Conservation (phyloP, 768 basidiomycete genomes). For the Lentinula edodes region DNA sequence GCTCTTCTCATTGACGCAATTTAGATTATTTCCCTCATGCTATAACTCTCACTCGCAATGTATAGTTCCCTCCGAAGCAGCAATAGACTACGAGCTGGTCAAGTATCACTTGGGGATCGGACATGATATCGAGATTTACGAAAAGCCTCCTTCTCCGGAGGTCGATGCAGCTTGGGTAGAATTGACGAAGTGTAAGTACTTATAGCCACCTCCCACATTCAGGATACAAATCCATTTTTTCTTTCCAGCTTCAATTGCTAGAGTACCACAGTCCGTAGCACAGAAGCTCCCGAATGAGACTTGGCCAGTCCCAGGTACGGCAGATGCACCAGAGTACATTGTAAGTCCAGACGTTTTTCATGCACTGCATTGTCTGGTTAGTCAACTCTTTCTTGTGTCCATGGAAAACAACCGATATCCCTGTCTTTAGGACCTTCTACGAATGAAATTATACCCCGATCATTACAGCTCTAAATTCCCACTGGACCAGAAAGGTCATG, state of each 20-base stretch:
- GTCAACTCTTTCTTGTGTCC: not conserved
- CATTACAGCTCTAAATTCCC: slow-evolving; percentile 8
- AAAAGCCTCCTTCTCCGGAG: slow-evolving; percentile 9
- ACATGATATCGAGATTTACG: slow-evolving; percentile 12
- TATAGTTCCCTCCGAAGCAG: slow-evolving; percentile 12
- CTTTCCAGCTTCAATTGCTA: slow-evolving; percentile 1
- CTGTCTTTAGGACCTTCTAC: slow-evolving; percentile 9
- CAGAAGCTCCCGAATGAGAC: slow-evolving; percentile 12
- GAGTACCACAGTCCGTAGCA: slow-evolving; percentile 11
- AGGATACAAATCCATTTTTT: too few species aligned
- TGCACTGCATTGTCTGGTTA: slow-evolving; percentile 17
- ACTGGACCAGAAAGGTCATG: slow-evolving; percentile 1
- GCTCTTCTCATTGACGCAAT: not conserved
- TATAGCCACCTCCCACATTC: slow-evolving; percentile 4
- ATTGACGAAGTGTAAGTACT: slow-evolving; percentile 11
- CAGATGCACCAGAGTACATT: slow-evolving; percentile 13
- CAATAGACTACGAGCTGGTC: slow-evolving; percentile 9
- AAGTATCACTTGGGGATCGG: slow-evolving; percentile 12
- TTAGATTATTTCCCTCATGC: too few species aligned
- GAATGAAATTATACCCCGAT: slow-evolving; percentile 9
- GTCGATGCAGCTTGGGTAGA: slow-evolving; percentile 15
- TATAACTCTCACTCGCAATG: not conserved
- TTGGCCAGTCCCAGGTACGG: slow-evolving; percentile 10
- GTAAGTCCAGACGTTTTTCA: slow-evolving; percentile 16
- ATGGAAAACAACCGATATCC: not conserved